Conservation (phyloP, 2,329 filamentous ascomycete genomes). For the Ophiognomonia clavigignenti-juglandacearum region DNA sequence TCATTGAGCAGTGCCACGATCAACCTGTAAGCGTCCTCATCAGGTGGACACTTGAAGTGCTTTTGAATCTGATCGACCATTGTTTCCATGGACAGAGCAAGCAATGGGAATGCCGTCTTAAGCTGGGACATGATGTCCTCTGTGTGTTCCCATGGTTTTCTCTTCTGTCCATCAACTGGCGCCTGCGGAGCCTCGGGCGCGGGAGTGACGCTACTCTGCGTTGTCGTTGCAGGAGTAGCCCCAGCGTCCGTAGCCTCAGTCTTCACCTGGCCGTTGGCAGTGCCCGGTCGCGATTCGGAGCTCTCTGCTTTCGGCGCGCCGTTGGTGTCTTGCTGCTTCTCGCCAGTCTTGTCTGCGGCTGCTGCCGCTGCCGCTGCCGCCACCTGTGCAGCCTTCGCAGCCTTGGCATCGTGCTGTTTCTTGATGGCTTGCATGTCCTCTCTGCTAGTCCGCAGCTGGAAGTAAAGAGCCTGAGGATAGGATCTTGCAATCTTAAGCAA, state of each 20-base stretch:
- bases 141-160: constrained; percentile 92
- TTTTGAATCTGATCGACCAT: constrained; percentile 99
- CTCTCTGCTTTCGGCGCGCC: background rate
- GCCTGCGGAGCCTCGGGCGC: constrained; percentile 21
- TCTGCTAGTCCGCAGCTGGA: constrained; percentile 85
- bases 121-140: constrained; percentile 94
- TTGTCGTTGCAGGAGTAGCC: constrained; percentile 13
- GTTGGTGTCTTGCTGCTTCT: constrained; percentile 29
- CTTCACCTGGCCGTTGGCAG: constrained; percentile 41
- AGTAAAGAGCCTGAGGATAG: constrained; percentile 94
- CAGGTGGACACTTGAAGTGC: constrained; percentile 97
- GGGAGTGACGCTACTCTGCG: constrained; percentile 13
- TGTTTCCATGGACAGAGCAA: constrained; percentile 97
- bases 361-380: constrained; percentile 37
- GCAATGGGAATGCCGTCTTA: constrained; percentile 92
- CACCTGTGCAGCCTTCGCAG: constrained; percentile 46
- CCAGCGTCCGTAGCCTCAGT: constrained; percentile 30
- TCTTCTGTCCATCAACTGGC: constrained; percentile 44
- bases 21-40: constrained; percentile 94
- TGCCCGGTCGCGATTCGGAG: constrained; percentile 40
- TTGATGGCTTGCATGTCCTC: constrained; percentile 93
- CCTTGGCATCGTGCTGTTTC: constrained; percentile 77
- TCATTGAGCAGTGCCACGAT: constrained; percentile 98
- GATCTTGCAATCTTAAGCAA: constrained; percentile 91
- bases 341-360: constrained; percentile 37